Evolutionary conservation across 2,329 filamentous ascomycete genomes (phyloP), one percentile per base, ranked within the genome.

Genomic region (Apiospora sp.): DNA sequence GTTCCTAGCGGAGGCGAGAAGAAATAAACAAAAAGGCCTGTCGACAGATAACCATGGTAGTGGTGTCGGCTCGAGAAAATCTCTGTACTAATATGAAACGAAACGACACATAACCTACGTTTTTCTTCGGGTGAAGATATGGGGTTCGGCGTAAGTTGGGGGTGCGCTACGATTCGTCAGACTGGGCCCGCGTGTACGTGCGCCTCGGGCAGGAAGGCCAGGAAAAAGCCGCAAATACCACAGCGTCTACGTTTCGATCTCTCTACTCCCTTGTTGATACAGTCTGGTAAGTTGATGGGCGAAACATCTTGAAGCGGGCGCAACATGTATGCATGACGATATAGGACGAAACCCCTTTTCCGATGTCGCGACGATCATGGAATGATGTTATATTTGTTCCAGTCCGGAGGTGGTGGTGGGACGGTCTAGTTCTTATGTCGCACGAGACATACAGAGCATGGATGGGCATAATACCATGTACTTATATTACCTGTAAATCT

Each of bases 211-310:
- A 14, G 1, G 58, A 12, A 41, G 22, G 48, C 48, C 30, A 37
- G 30, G 30, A 24, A 24, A 22, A 19, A 14, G n/a, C 58, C 19
- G 19, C 14, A 64, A 61, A 64, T 12, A 64, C 58, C 22, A 34
- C 54, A 41, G 58, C 58, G 58, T 34, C 58, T 41, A 19, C 22
- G 30, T 64, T 64, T 41, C 41, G 58, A 64, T 64, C 58, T 64
- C 58, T 64, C 58, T 64, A 64, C 58, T 64, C 58, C 22, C 34
- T 64, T 64, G 58, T 64, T 64, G 58, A 64, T 27, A 61, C 37
- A 61, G 54, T 22, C 10, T 34, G 54, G 34, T 61, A 22, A 64
- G 58, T 24, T 64, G 58, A 24, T 64, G 58, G 30, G 58, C 34
- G 4, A 64, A 61, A 30, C 54, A 61, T 37, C 54, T 37, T 61